Percentiles rank a stretch among this genome's conserved stretches.
Conservation (phyloP, 2,329 filamentous ascomycete genomes). For the Leptoxyphium fumago region DNA sequence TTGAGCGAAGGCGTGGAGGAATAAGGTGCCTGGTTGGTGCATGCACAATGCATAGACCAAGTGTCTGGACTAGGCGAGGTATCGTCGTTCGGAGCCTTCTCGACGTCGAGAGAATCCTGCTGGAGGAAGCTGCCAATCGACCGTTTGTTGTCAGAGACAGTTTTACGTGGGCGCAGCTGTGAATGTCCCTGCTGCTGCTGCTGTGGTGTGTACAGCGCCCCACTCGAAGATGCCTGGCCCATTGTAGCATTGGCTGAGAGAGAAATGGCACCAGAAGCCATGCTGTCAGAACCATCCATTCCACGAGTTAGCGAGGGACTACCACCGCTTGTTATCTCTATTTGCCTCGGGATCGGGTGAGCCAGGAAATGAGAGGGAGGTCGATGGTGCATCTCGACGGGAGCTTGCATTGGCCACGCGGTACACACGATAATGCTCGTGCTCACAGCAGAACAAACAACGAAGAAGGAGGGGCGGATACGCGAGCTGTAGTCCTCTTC, state of each 20-base stretch:
- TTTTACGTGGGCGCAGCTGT: constrained; percentile 6
- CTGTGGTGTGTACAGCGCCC: background rate
- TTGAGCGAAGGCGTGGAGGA: constrained; percentile 1
- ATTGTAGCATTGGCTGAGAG: constrained; percentile 13
- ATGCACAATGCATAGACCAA: constrained; percentile 16
- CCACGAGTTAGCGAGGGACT: constrained; percentile 16
- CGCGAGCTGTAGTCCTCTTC: no score
- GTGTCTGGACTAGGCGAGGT: constrained; percentile 9
- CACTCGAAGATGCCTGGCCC: constrained; percentile 15
- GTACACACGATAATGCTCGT: background rate
- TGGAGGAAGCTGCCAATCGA: constrained; percentile 13
- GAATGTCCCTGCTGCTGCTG: background rate
- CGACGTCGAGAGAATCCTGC: constrained; percentile 15
- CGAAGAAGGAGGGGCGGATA: no score
- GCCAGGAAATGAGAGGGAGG: constrained; percentile 15
- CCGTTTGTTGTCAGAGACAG: constrained; percentile 5
- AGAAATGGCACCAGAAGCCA: constrained; percentile 8
- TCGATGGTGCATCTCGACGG: constrained; percentile 16
- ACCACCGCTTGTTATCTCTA: constrained; percentile 13
- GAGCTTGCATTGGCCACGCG: constrained; percentile 20
- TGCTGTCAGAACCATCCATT: constrained; percentile 11
- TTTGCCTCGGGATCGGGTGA: constrained; percentile 21
- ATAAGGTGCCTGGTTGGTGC: constrained; percentile 15
- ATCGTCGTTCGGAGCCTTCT: constrained; percentile 8
- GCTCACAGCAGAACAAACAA: background rate